Base-by-base conservation (phyloP, 495 filamentous ascomycete species). In the Penicillium ochrochloron region DNA sequence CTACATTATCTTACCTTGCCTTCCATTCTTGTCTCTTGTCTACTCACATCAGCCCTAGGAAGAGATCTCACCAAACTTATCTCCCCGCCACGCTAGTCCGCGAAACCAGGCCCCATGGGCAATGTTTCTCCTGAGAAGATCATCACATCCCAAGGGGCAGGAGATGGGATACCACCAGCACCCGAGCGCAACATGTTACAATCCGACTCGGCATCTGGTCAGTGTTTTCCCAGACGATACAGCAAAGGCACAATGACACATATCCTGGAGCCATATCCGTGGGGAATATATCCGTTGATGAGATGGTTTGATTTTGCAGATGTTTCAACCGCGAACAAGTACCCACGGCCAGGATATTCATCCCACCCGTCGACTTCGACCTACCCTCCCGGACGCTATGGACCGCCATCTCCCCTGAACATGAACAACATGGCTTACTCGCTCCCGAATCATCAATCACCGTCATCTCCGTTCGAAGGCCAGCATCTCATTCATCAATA, bases 361-460 rank as follows among this genome's bases (percentile, higher is more conserved):
- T 70, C 67, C 54, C 65, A 69, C 25, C 68, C 60, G 70, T 63
- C 73, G 53, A 69, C 61, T 34, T 65, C 66, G 33, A 61, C 61
- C 17, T 73, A 68, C 31, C 57, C 70, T 17, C 65, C 61, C 15
- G 58, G 56, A 34, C 66, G 59, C 25, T 80, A 77, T 67, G 78
- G 72, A 60, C 54, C 63, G 14, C 60, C 73, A 23, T 67, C 78
- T 35, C 57, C 68, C 17, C 74, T 85, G 61, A 82, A 77, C 60
- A 83, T 86, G 83, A 70, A 70, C 33, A 71, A 73, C 27, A 80
- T 86, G 76, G 66, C 64, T 23, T 80, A 80, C 27, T 67, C 79
- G 34, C 67, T 86, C 4, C 83, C 84, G 44, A 69, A 72, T 23
- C 81, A 80, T 46, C 75, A 66, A 35, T 59, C 66, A 17, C 68